These are phyloP conservation scores for Diplosphaera chodatii DNA, from an alignment of 139 green algal genomes.

Conservation along the genomic window DNA sequence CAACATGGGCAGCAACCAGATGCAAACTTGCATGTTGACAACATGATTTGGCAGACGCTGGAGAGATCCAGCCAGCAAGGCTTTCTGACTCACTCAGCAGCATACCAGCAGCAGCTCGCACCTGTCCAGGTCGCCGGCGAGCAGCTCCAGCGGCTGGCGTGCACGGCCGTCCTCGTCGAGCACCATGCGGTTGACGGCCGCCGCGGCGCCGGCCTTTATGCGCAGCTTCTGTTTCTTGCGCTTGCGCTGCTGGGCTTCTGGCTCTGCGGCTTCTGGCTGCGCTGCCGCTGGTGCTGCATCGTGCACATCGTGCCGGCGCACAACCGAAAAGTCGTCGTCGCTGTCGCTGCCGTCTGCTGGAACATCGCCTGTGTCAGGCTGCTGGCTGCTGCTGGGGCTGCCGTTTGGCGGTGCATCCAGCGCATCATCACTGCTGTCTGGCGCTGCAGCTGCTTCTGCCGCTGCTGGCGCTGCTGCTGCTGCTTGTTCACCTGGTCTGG, in stretches of 20 bases:
- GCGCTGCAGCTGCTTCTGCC: slow-evolving; percentile 8
- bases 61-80: not conserved
- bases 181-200: slow-evolving; percentile 37
- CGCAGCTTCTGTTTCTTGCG: slow-evolving; percentile 66
- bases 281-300: slow-evolving; percentile 12
- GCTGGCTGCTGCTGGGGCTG: not conserved
- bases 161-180: slow-evolving; percentile 70
- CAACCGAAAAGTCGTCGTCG: slow-evolving; percentile 39
- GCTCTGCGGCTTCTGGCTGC: not conserved
- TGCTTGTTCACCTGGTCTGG: no score
- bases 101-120: not conserved
- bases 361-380: not conserved
- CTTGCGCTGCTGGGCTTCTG: slow-evolving; percentile 5
- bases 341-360: not conserved
- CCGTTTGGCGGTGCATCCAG: not conserved
- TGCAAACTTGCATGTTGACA: no score
- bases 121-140: slow-evolving; percentile 31
- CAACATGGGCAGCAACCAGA: not conserved
- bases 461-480: slow-evolving; percentile 6
- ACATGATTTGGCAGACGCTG: not conserved
- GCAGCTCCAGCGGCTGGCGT: slow-evolving; percentile 50
- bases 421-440: not conserved
- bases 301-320: slow-evolving; percentile 44
- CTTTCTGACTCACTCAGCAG: no score
- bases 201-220: slow-evolving; percentile 39